These are phyloP conservation scores for Coemansia sp. DNA, from an alignment of 192 early-diverging fungal species.

Conservation along the genomic window DNA sequence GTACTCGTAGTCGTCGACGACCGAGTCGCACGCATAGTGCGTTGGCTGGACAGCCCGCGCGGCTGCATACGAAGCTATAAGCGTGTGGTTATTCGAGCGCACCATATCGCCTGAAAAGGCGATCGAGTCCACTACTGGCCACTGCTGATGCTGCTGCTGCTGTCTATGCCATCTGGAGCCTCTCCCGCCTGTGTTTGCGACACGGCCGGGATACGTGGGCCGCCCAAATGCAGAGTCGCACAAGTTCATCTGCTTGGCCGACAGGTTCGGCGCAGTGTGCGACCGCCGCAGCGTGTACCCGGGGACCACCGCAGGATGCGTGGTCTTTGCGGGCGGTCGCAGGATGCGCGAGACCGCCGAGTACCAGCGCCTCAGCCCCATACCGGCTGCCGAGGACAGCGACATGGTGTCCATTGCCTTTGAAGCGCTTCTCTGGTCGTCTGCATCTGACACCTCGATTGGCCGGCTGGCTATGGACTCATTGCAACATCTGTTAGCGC, in stretches of 20 bases:
- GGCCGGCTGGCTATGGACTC: not conserved
- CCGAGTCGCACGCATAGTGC: not conserved
- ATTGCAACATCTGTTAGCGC: not conserved
- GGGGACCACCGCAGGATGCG: not conserved
- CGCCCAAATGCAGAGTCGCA: conserved; percentile 28
- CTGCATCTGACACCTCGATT: not conserved
- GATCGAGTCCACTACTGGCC: not conserved
- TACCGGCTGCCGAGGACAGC: not conserved
- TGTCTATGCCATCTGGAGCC: too few species aligned
- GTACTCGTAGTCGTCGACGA: not conserved
- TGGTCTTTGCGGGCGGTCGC: not conserved
- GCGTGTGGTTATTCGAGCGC: not conserved
- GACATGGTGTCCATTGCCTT: not conserved
- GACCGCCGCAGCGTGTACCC: conserved; percentile 19
- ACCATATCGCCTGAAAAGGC: not conserved
- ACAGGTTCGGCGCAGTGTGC: conserved; percentile 33
- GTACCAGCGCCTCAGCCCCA: conserved; percentile 28
- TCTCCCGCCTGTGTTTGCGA: too few species aligned
- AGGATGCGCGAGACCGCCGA: conserved; percentile 19
- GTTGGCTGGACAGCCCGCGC: not conserved
- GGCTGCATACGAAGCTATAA: not conserved
- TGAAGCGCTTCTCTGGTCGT: not conserved
- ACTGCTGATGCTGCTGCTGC: too few species aligned
- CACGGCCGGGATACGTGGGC: not conserved
- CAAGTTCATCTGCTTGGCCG: conserved; percentile 16